Evolutionary conservation across 2,329 filamentous ascomycete species (phyloP).

Genomic region (Waltergamsia citrina): DNA sequence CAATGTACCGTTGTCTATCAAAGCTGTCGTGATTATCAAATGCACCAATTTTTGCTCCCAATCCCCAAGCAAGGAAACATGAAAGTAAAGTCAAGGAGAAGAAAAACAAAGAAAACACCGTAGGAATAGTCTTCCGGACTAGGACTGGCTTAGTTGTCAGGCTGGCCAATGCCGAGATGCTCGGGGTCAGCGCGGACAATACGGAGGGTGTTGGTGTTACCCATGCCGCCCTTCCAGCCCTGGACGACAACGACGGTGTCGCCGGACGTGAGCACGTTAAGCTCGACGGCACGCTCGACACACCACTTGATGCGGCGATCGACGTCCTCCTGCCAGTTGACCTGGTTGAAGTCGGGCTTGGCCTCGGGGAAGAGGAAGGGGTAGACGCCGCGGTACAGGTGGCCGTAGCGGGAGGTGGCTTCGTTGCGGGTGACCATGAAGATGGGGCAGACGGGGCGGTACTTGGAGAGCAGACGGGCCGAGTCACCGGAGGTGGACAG

Average conservation of each 20-base stretch:
- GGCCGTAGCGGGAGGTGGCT: conserved; percentile 77
- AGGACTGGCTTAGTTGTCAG: neutral
- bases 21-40: conserved; percentile 3
- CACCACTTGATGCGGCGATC: conserved; percentile 97
- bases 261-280: conserved; percentile 63
- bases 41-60: neutral
- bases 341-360: conserved; percentile 89
- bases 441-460: conserved; percentile 96
- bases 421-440: conserved; percentile 95
- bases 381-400: conserved; percentile 96
- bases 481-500: conserved; percentile 93
- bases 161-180: conserved; percentile 45
- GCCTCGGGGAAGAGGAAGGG: conserved; percentile 88
- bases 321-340: conserved; percentile 98
- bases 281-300: conserved; percentile 75
- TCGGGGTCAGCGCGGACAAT: conserved; percentile 52
- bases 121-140: neutral
- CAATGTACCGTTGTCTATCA: conserved; percentile 2
- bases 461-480: conserved; percentile 93
- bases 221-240: conserved; percentile 86
- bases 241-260: conserved; percentile 78
- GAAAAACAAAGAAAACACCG: neutral
- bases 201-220: conserved; percentile 76
- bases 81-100: neutral
- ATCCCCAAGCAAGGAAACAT: neutral